phyloP scores from a whole-genome alignment of 345 rosid genomes.

The Ailanthus altissimus region DNA sequence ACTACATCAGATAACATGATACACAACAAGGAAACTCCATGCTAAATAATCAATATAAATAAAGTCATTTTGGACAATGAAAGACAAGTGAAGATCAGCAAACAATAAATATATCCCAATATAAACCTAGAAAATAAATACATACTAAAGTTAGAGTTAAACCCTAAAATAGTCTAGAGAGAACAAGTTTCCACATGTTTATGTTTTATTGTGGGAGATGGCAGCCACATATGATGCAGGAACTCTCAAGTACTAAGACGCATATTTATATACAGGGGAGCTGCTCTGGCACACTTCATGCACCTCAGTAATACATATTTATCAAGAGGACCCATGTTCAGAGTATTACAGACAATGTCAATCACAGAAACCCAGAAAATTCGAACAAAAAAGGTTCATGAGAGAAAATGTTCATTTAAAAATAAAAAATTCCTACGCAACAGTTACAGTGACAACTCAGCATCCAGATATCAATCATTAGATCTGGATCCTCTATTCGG shows the following conservation, averaged over 20 bases:
- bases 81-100: neutral
- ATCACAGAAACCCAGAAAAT: neutral
- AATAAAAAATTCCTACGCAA: neutral
- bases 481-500: neutral
- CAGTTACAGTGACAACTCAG: neutral
- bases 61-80: constrained; percentile 1
- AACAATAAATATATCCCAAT: neutral
- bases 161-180: neutral
- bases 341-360: constrained; percentile 2
- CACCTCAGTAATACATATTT: neutral
- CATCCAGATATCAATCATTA: neutral
- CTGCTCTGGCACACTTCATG: neutral
- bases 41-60: neutral
- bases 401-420: constrained; percentile 2
- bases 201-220: neutral
- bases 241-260: neutral
- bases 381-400: neutral
- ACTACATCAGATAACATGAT: neutral
- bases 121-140: neutral
- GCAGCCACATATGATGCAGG: neutral
- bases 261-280: neutral
- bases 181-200: neutral
- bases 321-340: neutral
- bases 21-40: neutral
- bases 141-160: neutral